Percentiles rank a stretch among this genome's conserved stretches.
These are phyloP conservation scores for Fusarium temperatum DNA, from an alignment of 2,329 filamentous ascomycete species.

Conservation along the genomic window DNA sequence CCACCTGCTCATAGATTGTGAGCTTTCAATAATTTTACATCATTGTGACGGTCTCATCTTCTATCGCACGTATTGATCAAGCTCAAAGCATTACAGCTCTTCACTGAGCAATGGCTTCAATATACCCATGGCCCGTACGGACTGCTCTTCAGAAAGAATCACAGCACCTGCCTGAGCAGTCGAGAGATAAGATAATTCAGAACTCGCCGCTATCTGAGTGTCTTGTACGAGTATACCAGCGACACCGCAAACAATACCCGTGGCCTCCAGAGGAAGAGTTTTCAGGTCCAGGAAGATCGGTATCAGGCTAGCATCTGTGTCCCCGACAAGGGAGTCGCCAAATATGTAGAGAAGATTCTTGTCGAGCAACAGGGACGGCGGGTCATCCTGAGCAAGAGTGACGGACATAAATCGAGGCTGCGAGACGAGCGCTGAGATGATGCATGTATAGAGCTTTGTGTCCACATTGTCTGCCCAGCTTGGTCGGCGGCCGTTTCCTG, in stretches of 20 bases:
- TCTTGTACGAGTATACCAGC: constrained; percentile 83
- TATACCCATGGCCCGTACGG: constrained; percentile 77
- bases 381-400: constrained; percentile 77
- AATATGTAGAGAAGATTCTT: constrained; percentile 71
- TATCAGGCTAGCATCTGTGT: constrained; percentile 75
- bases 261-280: constrained; percentile 83
- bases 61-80: neutral
- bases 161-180: constrained; percentile 91
- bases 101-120: constrained; percentile 63
- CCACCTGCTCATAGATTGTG: neutral
- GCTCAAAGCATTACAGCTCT: constrained; percentile 28
- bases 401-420: constrained; percentile 78
- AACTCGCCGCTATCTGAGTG: constrained; percentile 63
- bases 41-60: neutral
- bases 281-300: constrained; percentile 90
- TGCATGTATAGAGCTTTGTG: constrained; percentile 68
- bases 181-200: constrained; percentile 90
- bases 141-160: constrained; percentile 79
- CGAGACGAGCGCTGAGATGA: constrained; percentile 67
- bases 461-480: constrained; percentile 70
- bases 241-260: constrained; percentile 94
- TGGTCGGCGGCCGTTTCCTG: constrained; percentile 47
- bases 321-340: constrained; percentile 78
- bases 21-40: constrained; percentile 25
- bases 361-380: constrained; percentile 78